phyloP scores from a whole-genome alignment of 768 basidiomycete species.

The Plicaturopsis crispa region DNA sequence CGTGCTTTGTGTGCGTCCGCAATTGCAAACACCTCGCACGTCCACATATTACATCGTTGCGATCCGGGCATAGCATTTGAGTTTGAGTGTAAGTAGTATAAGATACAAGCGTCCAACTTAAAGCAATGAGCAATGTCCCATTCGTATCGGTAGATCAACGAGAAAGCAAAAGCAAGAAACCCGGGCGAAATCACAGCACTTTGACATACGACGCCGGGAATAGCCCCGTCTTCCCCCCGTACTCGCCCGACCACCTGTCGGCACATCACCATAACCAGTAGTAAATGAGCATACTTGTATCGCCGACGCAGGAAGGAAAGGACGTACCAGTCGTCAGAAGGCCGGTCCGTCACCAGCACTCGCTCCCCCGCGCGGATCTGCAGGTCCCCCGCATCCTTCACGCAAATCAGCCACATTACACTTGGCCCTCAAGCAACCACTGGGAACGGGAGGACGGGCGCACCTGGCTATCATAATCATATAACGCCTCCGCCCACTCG shows the following conservation, averaged over 20 bases:
- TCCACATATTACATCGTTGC: too few relatives aligned
- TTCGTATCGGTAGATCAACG: too few relatives aligned
- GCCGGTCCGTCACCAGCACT: constrained; percentile 56
- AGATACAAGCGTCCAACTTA: too few relatives aligned
- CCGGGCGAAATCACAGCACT: constrained; percentile 39
- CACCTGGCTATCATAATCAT: constrained; percentile 66
- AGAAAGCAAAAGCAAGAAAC: too few relatives aligned
- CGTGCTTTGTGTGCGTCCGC: too few relatives aligned
- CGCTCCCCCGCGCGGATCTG: constrained; percentile 46
- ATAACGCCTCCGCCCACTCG: constrained; percentile 74
- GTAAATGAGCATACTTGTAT: neutral
- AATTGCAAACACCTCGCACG: too few relatives aligned
- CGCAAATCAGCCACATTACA: constrained; percentile 5
- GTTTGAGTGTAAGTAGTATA: too few relatives aligned
- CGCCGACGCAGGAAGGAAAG: constrained; percentile 2
- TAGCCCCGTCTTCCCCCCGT: constrained; percentile 48
- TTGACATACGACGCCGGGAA: constrained; percentile 69
- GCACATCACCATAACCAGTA: constrained; percentile 9
- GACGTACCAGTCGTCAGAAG: constrained; percentile 71
- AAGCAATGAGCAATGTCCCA: too few relatives aligned
- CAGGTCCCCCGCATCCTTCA: constrained; percentile 65
- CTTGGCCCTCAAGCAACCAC: too few relatives aligned
- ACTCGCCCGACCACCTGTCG: constrained; percentile 68
- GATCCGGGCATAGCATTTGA: too few relatives aligned
- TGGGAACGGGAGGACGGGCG: neutral